phyloP scores from a whole-genome alignment of 2,329 filamentous ascomycete species.

The Penicillium brasilianum region DNA sequence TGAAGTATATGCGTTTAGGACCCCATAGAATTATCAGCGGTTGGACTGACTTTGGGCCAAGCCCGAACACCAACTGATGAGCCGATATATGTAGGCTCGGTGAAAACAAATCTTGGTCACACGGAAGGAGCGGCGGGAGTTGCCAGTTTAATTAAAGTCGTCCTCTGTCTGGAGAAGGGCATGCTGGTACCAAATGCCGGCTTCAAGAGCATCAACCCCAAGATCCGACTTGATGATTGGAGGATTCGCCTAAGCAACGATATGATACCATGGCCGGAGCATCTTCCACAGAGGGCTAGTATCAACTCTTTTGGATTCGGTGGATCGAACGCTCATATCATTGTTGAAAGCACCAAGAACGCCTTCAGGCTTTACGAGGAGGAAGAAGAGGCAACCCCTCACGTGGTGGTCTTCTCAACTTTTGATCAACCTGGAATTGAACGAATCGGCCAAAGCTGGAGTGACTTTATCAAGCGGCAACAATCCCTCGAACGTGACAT shows the following conservation, averaged over 20 bases:
- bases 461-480: constrained; percentile 16
- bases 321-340: constrained; percentile 33
- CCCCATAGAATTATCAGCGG: constrained; percentile 25
- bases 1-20: constrained; percentile 10
- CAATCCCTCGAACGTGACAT: constrained; percentile 13
- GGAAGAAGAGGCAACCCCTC: constrained; percentile 18
- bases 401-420: constrained; percentile 25
- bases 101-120: constrained; percentile 51
- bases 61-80: constrained; percentile 19
- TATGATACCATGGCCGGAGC: constrained; percentile 28
- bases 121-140: constrained; percentile 58
- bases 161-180: constrained; percentile 49
- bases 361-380: constrained; percentile 14
- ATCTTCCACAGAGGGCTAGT: constrained; percentile 27
- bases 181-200: constrained; percentile 53
- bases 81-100: constrained; percentile 35
- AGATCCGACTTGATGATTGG: constrained; percentile 41
- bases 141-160: constrained; percentile 54
- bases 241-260: constrained; percentile 22
- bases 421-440: constrained; percentile 28
- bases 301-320: constrained; percentile 39
- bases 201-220: constrained; percentile 49
- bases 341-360: constrained; percentile 29
- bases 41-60: constrained; percentile 24
- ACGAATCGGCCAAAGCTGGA: constrained; percentile 21